Percentiles rank a stretch among this genome's conserved stretches.
These are phyloP conservation scores for Citrus mangshanensis DNA, from an alignment of 345 rosid genomes.

Conservation along the genomic window DNA sequence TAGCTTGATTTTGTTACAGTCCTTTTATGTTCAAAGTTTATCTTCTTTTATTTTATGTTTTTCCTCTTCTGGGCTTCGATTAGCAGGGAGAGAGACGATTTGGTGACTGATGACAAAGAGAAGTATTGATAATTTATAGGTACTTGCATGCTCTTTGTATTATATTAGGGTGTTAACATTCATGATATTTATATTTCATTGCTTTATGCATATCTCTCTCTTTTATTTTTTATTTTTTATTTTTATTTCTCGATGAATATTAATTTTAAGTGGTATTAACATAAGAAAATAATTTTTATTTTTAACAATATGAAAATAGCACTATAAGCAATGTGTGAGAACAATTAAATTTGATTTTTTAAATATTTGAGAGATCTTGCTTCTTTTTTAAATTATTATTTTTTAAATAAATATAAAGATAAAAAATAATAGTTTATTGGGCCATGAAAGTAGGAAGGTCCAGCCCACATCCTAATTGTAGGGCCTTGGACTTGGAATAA, in stretches of 20 bases:
- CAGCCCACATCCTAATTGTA: too few species aligned
- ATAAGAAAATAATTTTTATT: too few species aligned
- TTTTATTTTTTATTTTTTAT: background rate
- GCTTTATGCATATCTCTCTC: background rate
- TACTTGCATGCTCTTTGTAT: conserved; percentile 13
- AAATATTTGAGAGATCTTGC: background rate
- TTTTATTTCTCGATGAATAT: background rate
- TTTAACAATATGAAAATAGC: too few species aligned
- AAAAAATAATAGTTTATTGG: too few species aligned
- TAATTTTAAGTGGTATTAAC: too few species aligned
- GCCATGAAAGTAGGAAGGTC: too few species aligned
- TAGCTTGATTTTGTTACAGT: conserved; percentile 20
- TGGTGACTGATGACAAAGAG: conserved; percentile 17
- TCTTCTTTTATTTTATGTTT: background rate
- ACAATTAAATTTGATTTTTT: background rate
- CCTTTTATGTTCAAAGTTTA: conserved; percentile 24
- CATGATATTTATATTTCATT: conserved; percentile 2
- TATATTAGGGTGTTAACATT: conserved; percentile 5
- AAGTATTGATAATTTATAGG: conserved; percentile 20
- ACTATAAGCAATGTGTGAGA: background rate
- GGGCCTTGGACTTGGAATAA: too few species aligned
- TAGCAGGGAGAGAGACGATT: conserved; percentile 3
- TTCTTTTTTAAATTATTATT: too few species aligned
- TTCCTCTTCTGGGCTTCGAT: background rate
- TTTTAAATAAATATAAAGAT: too few species aligned